Conservation (phyloP, 352 stramenopile genomes). For the Globisporangium emineosum region DNA sequence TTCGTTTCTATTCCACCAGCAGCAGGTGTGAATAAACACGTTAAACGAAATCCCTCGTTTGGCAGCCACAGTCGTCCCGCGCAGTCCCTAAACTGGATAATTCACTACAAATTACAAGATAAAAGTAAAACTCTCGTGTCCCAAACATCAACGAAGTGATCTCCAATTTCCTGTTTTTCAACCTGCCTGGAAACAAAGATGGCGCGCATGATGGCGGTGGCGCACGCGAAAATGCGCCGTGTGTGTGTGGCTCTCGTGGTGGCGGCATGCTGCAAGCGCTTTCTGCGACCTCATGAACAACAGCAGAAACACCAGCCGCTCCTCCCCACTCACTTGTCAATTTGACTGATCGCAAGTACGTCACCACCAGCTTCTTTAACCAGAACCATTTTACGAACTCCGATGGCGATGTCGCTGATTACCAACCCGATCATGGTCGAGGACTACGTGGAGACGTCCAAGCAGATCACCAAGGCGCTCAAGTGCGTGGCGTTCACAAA, state of each 20-base stretch:
- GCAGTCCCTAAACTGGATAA: background rate
- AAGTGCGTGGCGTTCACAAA: constrained; percentile 62
- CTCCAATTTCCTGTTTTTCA: background rate
- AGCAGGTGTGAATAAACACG: constrained; percentile 13
- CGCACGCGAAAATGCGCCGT: background rate
- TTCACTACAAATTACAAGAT: background rate
- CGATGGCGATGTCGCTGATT: constrained; percentile 37
- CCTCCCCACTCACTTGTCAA: constrained; percentile 5
- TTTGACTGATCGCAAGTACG: constrained; percentile 10
- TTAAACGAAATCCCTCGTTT: constrained; percentile 10
- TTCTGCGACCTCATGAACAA: background rate
- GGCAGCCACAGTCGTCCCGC: no score
- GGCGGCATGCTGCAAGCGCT: no score
- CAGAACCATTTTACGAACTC: background rate
- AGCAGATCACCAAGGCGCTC: constrained; percentile 63
- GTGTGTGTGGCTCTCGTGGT: background rate
- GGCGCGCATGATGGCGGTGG: constrained; percentile 1
- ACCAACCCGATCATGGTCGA: constrained; percentile 27
- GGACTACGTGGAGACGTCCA: constrained; percentile 38
- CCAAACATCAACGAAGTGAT: background rate
- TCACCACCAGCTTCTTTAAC: background rate
- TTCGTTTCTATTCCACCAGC: constrained; percentile 7
- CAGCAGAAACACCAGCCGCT: background rate
- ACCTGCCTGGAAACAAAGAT: constrained; percentile 5
- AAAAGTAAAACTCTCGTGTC: background rate